These are phyloP conservation scores for Aspergillus nomiae DNA, from an alignment of 2,329 filamentous ascomycete genomes.

Conservation along the genomic window DNA sequence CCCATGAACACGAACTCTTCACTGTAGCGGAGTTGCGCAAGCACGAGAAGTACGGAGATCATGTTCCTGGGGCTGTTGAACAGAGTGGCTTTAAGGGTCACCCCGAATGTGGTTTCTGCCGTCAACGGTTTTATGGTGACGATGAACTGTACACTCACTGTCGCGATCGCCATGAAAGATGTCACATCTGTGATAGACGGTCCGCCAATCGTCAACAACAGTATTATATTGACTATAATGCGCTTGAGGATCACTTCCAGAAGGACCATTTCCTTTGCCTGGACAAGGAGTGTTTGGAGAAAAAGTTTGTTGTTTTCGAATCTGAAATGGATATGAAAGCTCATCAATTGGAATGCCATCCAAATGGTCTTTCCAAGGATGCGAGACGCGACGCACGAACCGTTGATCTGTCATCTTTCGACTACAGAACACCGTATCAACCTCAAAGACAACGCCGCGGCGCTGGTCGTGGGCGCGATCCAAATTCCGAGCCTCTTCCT, in stretches of 20 bases:
- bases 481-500: slow-evolving; percentile 79
- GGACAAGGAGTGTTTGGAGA: slow-evolving; percentile 86
- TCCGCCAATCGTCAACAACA: slow-evolving; percentile 69
- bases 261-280: slow-evolving; percentile 84
- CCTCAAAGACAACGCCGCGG: slow-evolving; percentile 61
- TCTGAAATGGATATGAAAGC: slow-evolving; percentile 94
- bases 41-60: slow-evolving; percentile 89
- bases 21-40: slow-evolving; percentile 75
- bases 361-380: slow-evolving; percentile 77
- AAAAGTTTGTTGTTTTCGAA: slow-evolving; percentile 97
- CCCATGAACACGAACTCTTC: slow-evolving; percentile 95
- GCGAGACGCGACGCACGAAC: slow-evolving; percentile 77
- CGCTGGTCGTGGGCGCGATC: slow-evolving; percentile 74
- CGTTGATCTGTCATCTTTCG: slow-evolving; percentile 86
- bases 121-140: slow-evolving; percentile 88
- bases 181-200: slow-evolving; percentile 84
- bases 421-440: slow-evolving; percentile 72
- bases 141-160: slow-evolving; percentile 95
- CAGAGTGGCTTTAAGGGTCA: slow-evolving; percentile 97
- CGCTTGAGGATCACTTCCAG: slow-evolving; percentile 82
- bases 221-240: slow-evolving; percentile 88
- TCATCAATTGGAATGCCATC: slow-evolving; percentile 84
- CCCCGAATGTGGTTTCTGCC: slow-evolving; percentile 90
- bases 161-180: slow-evolving; percentile 89
- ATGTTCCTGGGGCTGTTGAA: slow-evolving; percentile 82